Base-by-base conservation (phyloP, 1,139 yeast genomes). In the Nakaseomyces kungkrabaensis region DNA sequence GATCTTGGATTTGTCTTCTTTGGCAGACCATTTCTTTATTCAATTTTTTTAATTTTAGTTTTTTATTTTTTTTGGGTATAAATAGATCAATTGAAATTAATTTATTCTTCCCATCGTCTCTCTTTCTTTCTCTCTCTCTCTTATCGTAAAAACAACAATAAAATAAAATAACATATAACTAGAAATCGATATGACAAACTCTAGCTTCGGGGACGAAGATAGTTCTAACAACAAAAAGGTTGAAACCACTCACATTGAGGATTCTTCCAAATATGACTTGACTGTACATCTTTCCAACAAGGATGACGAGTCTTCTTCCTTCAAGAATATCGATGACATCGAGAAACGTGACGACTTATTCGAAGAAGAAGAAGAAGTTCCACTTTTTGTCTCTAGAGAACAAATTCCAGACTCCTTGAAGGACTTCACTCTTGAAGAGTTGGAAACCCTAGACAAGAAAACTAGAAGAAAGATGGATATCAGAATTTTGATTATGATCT, bases 401-500 rank as follows among this genome's bases (percentile, higher is more conserved):
- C 24, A 50, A 4, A 54, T 55, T 26, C 58, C 58, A 17, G 58
- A 55, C 3, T 54, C 56, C 2, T 45, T 55, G 13, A 50, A 50
- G 47, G 49, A 49, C 27, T 38, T 54, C 34, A 49, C 56, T 13
- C 45, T 46, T 10, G 56, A 52, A 32, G 56, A 55, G 54, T 65
- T 73, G 42, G 67, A 60, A 43, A 57, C 52, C 7, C 66, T 72
- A 46, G 70, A 71, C 56, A 62, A 55, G 43, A 70, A 68, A 51
- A 69, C 77, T 36, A 68, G 58, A 50, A 57, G 76, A 50, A 79
- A 77, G 56, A 68, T 79, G 46, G 86, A 81, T 58, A 34, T 74
- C 11, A 66, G 81, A 52, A 69, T 81, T 49, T 64, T 81, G 58
- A 85, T 85, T 7, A 73, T 75, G 72, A 67, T 80, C 46, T 75